phyloP scores from a whole-genome alignment of 2,329 filamentous ascomycete genomes.

The Epichloe scottii region DNA sequence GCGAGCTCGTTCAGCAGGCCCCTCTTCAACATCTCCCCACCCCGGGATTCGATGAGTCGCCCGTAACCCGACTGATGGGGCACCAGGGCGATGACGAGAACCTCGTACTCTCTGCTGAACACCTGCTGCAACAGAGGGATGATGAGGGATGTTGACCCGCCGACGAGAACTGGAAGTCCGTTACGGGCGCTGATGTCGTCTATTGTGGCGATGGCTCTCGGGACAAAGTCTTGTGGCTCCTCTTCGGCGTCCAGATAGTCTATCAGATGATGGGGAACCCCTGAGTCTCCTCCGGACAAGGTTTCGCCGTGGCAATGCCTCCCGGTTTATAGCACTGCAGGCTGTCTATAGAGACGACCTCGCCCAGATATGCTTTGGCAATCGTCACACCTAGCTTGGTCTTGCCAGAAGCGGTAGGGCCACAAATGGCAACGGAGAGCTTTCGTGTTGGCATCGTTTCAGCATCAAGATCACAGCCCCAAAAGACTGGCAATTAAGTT shows the following conservation, averaged over 20 bases:
- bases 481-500: neutral
- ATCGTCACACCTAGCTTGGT: conserved; percentile 3
- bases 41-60: neutral
- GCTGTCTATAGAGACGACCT: conserved; percentile 3
- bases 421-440: neutral
- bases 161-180: neutral
- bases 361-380: neutral
- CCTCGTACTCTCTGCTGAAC: neutral
- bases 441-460: neutral
- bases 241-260: conserved; percentile 1
- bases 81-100: neutral
- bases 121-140: neutral
- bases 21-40: neutral
- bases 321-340: conserved; percentile 2
- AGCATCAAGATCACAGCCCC: neutral
- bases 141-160: conserved; percentile 2
- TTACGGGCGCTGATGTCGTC: neutral
- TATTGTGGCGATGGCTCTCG: neutral
- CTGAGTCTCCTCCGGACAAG: neutral
- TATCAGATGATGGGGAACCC: neutral
- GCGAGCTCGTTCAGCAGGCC: neutral
- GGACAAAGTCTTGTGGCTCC: neutral
- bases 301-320: neutral
- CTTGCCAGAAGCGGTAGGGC: conserved; percentile 2
- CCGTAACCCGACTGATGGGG: neutral